Base-by-base conservation (phyloP, 495 filamentous ascomycete species). In the Tetracladium marchalianum region DNA sequence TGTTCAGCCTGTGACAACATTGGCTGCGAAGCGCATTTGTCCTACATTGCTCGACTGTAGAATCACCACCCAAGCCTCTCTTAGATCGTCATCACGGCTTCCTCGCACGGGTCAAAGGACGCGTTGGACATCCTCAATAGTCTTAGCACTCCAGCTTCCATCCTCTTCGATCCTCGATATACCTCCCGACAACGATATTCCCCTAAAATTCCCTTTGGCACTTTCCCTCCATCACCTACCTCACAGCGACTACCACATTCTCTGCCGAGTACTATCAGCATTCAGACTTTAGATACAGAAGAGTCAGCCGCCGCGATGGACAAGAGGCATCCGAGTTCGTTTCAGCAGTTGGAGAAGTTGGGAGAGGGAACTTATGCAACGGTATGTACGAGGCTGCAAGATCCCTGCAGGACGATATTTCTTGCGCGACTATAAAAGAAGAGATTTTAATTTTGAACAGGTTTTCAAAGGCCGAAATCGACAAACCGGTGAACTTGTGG, bases 321-420 rank as follows among this genome's bases (percentile, higher is more conserved):
- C 55, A 83, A 85, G 63, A 78, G 88, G 56, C 85, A 92, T 56
- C 88, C 88, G 40, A 93, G 85, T 67, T 95, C 87, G 41, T 97
- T 97, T 70, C 90, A 95, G 78, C 90, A 97, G 79, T 79, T 97
- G 65, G 90, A 97, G 68, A 97, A 93, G 83, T 73, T 98, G 51
- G 92, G 92, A 61, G 92, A 98, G 75, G 92, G 92, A 44, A 98
- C 92, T 36, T 98, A 98, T 81, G 92, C 92, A 46, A 98, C 92
- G 18, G 92, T 95, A 76, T 56, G 79, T 46, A 8, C 11, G 15
- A 16, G 42, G 34, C n/a, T 31, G 35, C 27, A 33, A 41, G 11
- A 3, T 36, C 19, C 44, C 27, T 13, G 31, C 24, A 16, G 15
- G 16, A 3, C 7, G 3, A 27, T 27, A 27, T 27, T 27, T 3